These are phyloP conservation scores for Xylogone sp. DNA, from an alignment of 2,329 filamentous ascomycete species.

Conservation along the genomic window DNA sequence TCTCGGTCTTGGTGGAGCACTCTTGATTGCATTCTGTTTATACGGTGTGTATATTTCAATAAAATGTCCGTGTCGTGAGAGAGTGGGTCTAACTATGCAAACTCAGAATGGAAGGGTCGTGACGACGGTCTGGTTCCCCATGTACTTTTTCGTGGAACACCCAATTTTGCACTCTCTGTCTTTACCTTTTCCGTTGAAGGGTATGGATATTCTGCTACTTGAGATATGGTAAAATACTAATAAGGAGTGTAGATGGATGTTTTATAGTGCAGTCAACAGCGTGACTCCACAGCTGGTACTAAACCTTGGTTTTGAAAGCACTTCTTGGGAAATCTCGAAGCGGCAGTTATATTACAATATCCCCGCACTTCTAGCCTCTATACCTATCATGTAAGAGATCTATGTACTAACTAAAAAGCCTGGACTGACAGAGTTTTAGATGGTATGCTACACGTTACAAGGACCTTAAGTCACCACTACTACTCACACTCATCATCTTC, in stretches of 20 bases:
- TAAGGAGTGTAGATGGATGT: conserved; percentile 39
- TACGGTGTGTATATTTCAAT: conserved; percentile 32
- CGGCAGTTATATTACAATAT: conserved; percentile 41
- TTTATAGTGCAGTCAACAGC: conserved; percentile 46
- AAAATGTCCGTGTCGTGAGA: neutral
- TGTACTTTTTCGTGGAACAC: conserved; percentile 46
- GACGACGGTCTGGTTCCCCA: conserved; percentile 49
- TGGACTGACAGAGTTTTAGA: too few relatives aligned
- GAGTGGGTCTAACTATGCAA: conserved; percentile 26
- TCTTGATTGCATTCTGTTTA: conserved; percentile 22
- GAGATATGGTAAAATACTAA: neutral
- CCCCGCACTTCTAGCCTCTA: conserved; percentile 32
- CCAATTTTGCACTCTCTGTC: conserved; percentile 48
- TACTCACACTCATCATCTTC: conserved; percentile 41
- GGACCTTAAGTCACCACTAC: conserved; percentile 40
- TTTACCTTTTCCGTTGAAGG: conserved; percentile 53
- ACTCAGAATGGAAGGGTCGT: conserved; percentile 49
- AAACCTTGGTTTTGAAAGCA: conserved; percentile 40
- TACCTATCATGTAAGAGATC: conserved; percentile 32
- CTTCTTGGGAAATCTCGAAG: conserved; percentile 40
- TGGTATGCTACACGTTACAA: conserved; percentile 42
- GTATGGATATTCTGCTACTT: neutral
- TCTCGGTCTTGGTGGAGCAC: conserved; percentile 21
- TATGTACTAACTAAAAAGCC: too few relatives aligned
- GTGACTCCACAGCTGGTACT: conserved; percentile 43